Conservation (phyloP, 129 eudicot genomes). For the Chrysanthemum makinoi region DNA sequence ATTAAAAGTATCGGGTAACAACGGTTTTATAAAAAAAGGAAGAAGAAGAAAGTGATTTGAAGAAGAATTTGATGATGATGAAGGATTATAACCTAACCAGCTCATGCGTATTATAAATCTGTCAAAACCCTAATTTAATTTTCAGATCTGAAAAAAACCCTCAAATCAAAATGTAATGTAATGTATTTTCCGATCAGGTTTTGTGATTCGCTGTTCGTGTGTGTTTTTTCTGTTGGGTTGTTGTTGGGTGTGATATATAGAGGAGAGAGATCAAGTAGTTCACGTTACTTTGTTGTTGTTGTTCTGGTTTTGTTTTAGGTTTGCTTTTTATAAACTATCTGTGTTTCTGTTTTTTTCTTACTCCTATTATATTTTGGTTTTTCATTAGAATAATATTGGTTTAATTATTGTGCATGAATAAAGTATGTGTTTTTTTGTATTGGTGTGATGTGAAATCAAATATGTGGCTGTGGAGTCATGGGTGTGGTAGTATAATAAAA, state of each 20-base stretch:
- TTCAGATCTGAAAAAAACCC: slow-evolving; percentile 8
- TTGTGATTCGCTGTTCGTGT: neutral
- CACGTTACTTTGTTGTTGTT: slow-evolving; percentile 30
- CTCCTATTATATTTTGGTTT: too few species aligned
- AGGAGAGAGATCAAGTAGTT: slow-evolving; percentile 23
- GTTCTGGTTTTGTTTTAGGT: slow-evolving; percentile 24
- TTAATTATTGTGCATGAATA: too few species aligned
- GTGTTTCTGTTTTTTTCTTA: too few species aligned
- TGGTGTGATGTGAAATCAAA: too few species aligned
- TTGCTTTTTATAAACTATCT: neutral
- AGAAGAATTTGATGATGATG: neutral
- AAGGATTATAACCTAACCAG: slow-evolving; percentile 59
- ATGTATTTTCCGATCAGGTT: slow-evolving; percentile 10
- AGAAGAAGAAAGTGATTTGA: slow-evolving; percentile 16
- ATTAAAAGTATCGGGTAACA: slow-evolving; percentile 10
- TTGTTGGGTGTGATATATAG: neutral
- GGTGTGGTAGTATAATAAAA: too few species aligned
- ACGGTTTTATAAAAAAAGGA: neutral
- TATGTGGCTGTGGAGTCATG: too few species aligned
- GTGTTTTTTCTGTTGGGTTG: slow-evolving; percentile 7
- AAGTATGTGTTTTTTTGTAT: too few species aligned
- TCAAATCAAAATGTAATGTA: slow-evolving; percentile 11
- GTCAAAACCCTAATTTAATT: slow-evolving; percentile 2
- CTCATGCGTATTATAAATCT: slow-evolving; percentile 57
- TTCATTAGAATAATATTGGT: too few species aligned